Evolutionary conservation across 257 asterid genomes (phyloP).

Genomic region (Solanum bulbocastanum): DNA sequence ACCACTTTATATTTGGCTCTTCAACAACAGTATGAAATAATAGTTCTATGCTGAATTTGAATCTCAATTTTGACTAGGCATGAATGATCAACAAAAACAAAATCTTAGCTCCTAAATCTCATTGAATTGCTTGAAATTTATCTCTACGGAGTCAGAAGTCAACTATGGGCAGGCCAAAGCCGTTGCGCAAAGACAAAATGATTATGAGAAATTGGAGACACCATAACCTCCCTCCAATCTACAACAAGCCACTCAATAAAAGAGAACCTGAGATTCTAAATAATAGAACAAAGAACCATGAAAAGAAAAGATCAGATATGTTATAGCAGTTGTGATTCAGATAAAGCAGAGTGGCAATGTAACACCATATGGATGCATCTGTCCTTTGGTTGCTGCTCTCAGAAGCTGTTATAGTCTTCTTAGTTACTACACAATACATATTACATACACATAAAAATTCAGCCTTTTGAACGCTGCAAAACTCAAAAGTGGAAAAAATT

Average conservation of each 20-base stretch:
- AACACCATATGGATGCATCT: neutral
- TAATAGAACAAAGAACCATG: neutral
- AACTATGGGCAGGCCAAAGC: neutral
- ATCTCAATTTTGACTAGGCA: neutral
- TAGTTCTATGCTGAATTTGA: neutral
- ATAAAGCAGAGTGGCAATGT: neutral
- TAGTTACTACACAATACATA: neutral
- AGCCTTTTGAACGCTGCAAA: neutral
- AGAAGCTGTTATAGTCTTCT: neutral
- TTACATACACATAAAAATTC: neutral
- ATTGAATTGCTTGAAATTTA: neutral
- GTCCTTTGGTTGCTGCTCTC: neutral
- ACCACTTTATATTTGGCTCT: neutral
- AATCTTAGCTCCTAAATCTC: neutral
- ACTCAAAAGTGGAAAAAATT: neutral
- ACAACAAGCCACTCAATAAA: neutral
- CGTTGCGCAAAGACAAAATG: neutral
- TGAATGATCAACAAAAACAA: neutral
- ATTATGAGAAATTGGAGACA: neutral
- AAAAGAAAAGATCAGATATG: neutral
- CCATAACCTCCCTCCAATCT: neutral
- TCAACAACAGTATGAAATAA: neutral
- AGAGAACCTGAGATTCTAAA: neutral
- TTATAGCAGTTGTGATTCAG: neutral
- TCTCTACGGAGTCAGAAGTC: neutral